phyloP scores from a whole-genome alignment of 352 stramenopile genomes.

The Pythium coloratum region DNA sequence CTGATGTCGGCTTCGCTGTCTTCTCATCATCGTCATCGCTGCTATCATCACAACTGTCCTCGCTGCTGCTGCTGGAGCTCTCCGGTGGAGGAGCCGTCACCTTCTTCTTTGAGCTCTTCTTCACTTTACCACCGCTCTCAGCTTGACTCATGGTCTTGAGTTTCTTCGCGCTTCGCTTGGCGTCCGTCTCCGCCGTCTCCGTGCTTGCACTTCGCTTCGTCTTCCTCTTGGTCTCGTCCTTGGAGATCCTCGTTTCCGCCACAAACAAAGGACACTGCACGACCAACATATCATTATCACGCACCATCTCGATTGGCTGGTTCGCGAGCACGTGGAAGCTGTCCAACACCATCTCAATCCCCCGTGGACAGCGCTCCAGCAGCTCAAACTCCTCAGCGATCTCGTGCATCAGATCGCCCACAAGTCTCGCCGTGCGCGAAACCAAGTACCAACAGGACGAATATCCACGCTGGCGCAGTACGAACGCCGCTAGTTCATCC shows the following conservation, averaged over 20 bases:
- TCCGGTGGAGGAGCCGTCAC: neutral
- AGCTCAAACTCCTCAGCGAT: conserved; percentile 63
- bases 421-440: conserved; percentile 39
- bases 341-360: conserved; percentile 60
- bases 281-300: conserved; percentile 59
- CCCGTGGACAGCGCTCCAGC: conserved; percentile 37
- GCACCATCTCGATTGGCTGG: conserved; percentile 54
- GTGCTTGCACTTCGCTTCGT: neutral
- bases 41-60: conserved; percentile 18
- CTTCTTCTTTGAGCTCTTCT: neutral
- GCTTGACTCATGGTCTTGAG: neutral
- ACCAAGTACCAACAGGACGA: conserved; percentile 70
- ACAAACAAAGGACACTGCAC: conserved; percentile 44
- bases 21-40: conserved; percentile 13
- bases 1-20: neutral
- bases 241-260: neutral
- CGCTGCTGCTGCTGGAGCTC: conserved; percentile 6
- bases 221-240: conserved; percentile 12
- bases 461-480: conserved; percentile 52
- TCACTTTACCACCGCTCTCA: neutral
- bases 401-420: conserved; percentile 62
- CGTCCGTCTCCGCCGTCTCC: neutral
- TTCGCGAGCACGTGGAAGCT: conserved; percentile 58
- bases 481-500: conserved; percentile 46
- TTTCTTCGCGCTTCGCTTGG: neutral